These are phyloP conservation scores for Hypoxylon trugodes DNA, from an alignment of 495 filamentous ascomycete genomes.

Conservation along the genomic window DNA sequence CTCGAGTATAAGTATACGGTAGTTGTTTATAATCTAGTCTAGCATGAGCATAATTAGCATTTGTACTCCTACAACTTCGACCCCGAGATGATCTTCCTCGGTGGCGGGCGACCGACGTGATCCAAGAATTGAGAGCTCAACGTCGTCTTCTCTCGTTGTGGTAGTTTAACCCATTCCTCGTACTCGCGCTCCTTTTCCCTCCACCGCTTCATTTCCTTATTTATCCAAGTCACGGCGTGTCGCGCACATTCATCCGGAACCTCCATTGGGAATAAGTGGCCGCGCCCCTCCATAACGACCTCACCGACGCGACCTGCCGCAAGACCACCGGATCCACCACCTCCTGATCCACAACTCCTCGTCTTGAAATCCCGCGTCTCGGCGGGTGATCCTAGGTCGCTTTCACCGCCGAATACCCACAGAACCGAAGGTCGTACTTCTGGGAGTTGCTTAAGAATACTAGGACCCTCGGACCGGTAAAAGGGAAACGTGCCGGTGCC, in stretches of 20 bases:
- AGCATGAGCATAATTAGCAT: too few relatives aligned
- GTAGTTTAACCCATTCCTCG: slow-evolving; percentile 59
- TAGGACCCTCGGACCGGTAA: slow-evolving; percentile 76
- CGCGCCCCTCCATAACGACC: slow-evolving; percentile 69
- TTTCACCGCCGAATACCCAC: slow-evolving; percentile 79
- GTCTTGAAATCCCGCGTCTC: slow-evolving; percentile 63
- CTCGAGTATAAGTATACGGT: not conserved
- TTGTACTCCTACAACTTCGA: slow-evolving; percentile 40
- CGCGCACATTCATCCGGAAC: slow-evolving; percentile 70
- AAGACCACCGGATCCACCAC: slow-evolving; percentile 74
- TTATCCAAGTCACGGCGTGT: slow-evolving; percentile 69
- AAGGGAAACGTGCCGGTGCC: slow-evolving; percentile 59
- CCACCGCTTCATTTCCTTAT: slow-evolving; percentile 69
- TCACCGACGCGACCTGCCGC: slow-evolving; percentile 72
- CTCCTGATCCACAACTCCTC: slow-evolving; percentile 67
- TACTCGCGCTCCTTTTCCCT: slow-evolving; percentile 68
- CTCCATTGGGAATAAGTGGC: slow-evolving; percentile 90
- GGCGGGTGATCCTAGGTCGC: slow-evolving; percentile 67
- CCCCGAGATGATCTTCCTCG: slow-evolving; percentile 13
- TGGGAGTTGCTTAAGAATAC: slow-evolving; percentile 70
- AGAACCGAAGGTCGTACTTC: slow-evolving; percentile 79
- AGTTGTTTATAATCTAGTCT: not conserved
- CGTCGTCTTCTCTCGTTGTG: slow-evolving; percentile 63
- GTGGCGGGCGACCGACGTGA: slow-evolving; percentile 49
- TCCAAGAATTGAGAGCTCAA: slow-evolving; percentile 66